phyloP scores from a whole-genome alignment of 352 stramenopile genomes.

The Globisporangium radiosum region DNA sequence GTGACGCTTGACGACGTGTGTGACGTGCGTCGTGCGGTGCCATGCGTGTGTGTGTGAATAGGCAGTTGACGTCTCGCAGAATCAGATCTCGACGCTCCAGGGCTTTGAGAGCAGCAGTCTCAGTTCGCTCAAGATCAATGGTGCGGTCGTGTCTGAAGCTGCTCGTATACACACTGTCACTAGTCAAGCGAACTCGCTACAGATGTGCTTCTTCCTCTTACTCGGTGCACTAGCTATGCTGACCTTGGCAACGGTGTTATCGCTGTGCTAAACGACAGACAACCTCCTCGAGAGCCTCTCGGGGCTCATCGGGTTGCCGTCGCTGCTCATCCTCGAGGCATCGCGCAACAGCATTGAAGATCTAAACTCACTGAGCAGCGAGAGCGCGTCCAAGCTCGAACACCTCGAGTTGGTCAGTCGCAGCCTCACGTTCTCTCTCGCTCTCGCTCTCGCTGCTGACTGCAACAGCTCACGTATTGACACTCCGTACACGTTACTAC shows the following conservation, averaged over 20 bases:
- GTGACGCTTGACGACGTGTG: too few species aligned
- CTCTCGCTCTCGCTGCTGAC: neutral
- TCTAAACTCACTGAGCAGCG: constrained; percentile 26
- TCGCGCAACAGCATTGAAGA: constrained; percentile 46
- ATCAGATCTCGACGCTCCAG: constrained; percentile 54
- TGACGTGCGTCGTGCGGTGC: too few species aligned
- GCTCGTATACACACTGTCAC: neutral
- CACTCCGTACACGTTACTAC: neutral
- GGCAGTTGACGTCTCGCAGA: constrained; percentile 58
- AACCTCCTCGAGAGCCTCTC: constrained; percentile 45
- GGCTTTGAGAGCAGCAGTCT: constrained; percentile 43
- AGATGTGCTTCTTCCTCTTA: too few species aligned
- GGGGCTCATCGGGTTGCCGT: constrained; percentile 37
- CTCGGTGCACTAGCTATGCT: too few species aligned
- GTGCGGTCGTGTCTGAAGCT: constrained; percentile 13
- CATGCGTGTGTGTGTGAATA: constrained; percentile 7
- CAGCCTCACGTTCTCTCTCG: neutral
- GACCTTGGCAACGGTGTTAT: neutral
- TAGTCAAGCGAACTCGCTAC: neutral
- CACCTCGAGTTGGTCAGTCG: constrained; percentile 39
- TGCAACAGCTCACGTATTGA: neutral
- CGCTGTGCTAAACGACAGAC: constrained; percentile 15
- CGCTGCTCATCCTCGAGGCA: constrained; percentile 47
- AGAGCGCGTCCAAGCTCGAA: constrained; percentile 40
- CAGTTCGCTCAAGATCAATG: constrained; percentile 54